Conservation (phyloP, 495 filamentous ascomycete species). For the Aspergillus affinis region DNA sequence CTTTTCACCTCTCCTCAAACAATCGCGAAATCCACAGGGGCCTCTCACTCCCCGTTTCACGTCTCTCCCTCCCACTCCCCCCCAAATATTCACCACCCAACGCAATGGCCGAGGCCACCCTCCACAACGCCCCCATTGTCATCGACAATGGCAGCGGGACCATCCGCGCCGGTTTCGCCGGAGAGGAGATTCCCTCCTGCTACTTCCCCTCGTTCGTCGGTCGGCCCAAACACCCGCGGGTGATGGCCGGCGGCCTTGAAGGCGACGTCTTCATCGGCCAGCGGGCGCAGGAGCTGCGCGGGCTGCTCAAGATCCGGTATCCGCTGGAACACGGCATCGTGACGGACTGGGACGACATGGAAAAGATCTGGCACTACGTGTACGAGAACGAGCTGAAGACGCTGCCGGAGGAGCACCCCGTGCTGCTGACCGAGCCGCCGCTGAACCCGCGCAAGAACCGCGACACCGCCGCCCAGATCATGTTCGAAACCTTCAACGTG, state of each 20-base stretch:
- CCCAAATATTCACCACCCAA: constrained; percentile 22
- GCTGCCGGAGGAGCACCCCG: constrained; percentile 96
- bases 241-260: constrained; percentile 92
- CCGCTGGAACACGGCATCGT: constrained; percentile 97
- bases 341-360: constrained; percentile 99
- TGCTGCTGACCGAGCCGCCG: constrained; percentile 93
- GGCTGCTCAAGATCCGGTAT: constrained; percentile 91
- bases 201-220: constrained; percentile 98
- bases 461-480: constrained; percentile 93
- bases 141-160: constrained; percentile 99
- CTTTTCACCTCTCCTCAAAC: constrained; percentile 20
- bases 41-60: constrained; percentile 12
- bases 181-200: constrained; percentile 92
- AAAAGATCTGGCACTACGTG: constrained; percentile 94
- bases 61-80: constrained; percentile 19
- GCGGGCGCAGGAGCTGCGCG: constrained; percentile 87
- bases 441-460: constrained; percentile 95
- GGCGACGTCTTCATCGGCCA: constrained; percentile 97
- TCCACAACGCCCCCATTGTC: constrained; percentile 96
- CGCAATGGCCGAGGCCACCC: constrained; percentile 73
- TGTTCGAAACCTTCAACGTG: constrained; percentile 99
- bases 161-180: constrained; percentile 94
- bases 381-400: constrained; percentile 87
- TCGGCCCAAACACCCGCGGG: constrained; percentile 93
- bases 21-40: constrained; percentile 24